These are phyloP conservation scores for Podospora appendiculata DNA, from an alignment of 495 filamentous ascomycete species.

Conservation along the genomic window DNA sequence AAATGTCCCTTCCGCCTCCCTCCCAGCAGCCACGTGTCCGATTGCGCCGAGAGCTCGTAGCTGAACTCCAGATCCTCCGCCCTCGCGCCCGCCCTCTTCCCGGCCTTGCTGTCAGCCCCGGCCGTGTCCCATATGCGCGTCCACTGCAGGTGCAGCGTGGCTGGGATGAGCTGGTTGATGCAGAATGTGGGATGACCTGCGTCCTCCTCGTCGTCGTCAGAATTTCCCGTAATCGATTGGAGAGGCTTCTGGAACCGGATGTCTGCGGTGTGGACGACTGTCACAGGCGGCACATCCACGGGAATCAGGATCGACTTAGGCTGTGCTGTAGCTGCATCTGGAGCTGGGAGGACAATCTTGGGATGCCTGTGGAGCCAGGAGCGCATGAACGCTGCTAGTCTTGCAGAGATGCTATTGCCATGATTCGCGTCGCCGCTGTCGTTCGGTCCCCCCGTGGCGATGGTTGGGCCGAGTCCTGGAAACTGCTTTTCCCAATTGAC, in stretches of 20 bases:
- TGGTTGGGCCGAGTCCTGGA: constrained; percentile 27
- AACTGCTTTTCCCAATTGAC: constrained; percentile 36
- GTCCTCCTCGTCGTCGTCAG: not conserved
- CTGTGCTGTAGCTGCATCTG: constrained; percentile 6
- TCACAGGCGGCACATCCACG: constrained; percentile 80
- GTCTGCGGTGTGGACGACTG: constrained; percentile 77
- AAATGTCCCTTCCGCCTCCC: constrained; percentile 75
- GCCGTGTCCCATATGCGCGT: constrained; percentile 68
- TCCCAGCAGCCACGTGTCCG: constrained; percentile 77
- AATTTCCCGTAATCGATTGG: constrained; percentile 20
- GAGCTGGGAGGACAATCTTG: constrained; percentile 20
- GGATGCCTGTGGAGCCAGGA: constrained; percentile 31
- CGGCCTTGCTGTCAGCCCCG: not conserved
- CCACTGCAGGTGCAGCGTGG: constrained; percentile 64
- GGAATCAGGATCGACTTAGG: constrained; percentile 54
- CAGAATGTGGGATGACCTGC: constrained; percentile 35
- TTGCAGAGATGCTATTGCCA: constrained; percentile 14
- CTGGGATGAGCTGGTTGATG: constrained; percentile 62
- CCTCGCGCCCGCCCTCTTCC: constrained; percentile 23
- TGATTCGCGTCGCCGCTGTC: not conserved
- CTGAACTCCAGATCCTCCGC: constrained; percentile 62
- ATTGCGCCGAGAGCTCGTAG: constrained; percentile 70
- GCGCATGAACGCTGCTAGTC: constrained; percentile 25
- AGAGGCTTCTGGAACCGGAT: constrained; percentile 46
- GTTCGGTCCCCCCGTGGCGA: constrained; percentile 1